Percentiles rank a stretch among this genome's conserved stretches.
phyloP scores from a whole-genome alignment of 2,329 filamentous ascomycete genomes.

The Pseudogymnoascus sp. region DNA sequence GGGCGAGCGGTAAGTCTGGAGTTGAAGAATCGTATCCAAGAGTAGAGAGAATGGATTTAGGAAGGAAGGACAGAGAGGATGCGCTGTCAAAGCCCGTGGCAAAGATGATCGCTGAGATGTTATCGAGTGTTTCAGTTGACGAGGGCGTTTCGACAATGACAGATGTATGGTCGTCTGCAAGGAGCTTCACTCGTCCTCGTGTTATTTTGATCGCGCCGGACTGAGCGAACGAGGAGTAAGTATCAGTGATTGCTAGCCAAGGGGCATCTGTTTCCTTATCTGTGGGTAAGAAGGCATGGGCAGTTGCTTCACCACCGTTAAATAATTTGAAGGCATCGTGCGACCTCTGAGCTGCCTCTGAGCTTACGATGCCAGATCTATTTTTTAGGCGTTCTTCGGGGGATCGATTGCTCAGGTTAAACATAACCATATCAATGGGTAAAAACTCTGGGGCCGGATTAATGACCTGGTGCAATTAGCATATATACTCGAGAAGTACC shows the following conservation, averaged over 20 bases:
- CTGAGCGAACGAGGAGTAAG: constrained; percentile 66
- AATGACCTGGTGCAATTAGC: constrained; percentile 14
- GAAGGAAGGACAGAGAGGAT: constrained; percentile 56
- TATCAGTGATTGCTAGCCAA: constrained; percentile 61
- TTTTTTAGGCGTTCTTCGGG: constrained; percentile 47
- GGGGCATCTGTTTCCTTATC: constrained; percentile 39
- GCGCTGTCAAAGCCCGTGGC: constrained; percentile 68
- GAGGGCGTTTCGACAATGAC: constrained; percentile 11
- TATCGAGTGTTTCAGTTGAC: constrained; percentile 32
- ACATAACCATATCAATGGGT: constrained; percentile 64
- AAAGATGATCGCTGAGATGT: constrained; percentile 60
- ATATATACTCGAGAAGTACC: background rate
- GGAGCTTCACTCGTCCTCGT: constrained; percentile 16
- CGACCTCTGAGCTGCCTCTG: constrained; percentile 44
- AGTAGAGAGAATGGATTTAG: constrained; percentile 42
- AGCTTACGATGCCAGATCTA: constrained; percentile 53
- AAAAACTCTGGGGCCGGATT: constrained; percentile 51
- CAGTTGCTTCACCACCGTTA: constrained; percentile 25
- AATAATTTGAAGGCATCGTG: constrained; percentile 36
- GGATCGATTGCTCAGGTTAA: constrained; percentile 58
- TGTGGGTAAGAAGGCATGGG: constrained; percentile 28
- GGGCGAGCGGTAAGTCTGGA: constrained; percentile 47
- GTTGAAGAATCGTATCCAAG: constrained; percentile 47
- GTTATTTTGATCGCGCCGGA: constrained; percentile 46
- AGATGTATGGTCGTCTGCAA: background rate